phyloP scores from a whole-genome alignment of 139 green algal genomes.

The Edaphochlamys debaryana region DNA sequence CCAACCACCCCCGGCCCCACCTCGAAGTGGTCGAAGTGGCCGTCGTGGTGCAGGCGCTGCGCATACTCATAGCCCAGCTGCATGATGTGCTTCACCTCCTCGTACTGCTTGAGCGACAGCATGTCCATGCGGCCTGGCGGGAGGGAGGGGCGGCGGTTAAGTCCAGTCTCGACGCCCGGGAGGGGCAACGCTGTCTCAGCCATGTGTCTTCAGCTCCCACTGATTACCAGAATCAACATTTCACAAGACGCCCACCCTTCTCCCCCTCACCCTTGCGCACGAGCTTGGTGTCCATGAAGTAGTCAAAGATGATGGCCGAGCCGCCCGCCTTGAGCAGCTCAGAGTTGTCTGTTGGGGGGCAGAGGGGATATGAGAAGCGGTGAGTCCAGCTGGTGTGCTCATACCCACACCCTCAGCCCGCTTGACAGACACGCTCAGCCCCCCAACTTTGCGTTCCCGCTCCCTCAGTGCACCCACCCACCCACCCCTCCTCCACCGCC shows the following conservation, averaged over 20 bases:
- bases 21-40: conserved; percentile 50
- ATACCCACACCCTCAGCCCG: too few relatives aligned
- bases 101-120: conserved; percentile 59
- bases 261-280: conserved; percentile 31
- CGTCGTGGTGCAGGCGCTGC: conserved; percentile 30
- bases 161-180: too few relatives aligned
- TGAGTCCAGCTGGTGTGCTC: too few relatives aligned
- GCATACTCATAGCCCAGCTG: conserved; percentile 59
- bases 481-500: too few relatives aligned
- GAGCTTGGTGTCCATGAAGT: conserved; percentile 47
- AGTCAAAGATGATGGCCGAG: conserved; percentile 56
- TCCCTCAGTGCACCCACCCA: too few relatives aligned
- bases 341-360: conserved; percentile 42
- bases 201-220: too few relatives aligned
- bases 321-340: conserved; percentile 55
- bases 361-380: not conserved
- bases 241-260: too few relatives aligned
- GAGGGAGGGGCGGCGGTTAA: not conserved
- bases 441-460: too few relatives aligned
- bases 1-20: conserved; percentile 6
- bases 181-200: too few relatives aligned
- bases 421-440: too few relatives aligned
- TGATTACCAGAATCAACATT: too few relatives aligned
- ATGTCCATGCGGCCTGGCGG: conserved; percentile 61
- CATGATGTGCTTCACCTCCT: conserved; percentile 57